These are phyloP conservation scores for Brassica balearica DNA, from an alignment of 441 rosid genomes.

Conservation along the genomic window DNA sequence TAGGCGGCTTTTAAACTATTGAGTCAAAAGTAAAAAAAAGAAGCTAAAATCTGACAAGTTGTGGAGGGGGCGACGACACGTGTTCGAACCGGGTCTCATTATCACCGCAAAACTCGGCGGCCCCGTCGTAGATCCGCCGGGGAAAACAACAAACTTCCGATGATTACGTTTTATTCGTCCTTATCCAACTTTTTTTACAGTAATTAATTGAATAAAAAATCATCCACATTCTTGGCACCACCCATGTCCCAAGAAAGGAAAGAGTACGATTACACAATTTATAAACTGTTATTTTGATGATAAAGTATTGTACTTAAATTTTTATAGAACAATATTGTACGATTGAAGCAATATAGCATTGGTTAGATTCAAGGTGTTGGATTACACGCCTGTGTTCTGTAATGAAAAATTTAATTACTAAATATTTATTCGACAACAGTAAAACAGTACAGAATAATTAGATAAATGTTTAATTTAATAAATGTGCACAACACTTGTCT, in stretches of 20 bases:
- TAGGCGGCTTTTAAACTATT: constrained; percentile 16
- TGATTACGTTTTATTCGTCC: constrained; percentile 34
- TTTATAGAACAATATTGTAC: constrained; percentile 29
- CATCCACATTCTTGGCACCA: constrained; percentile 33
- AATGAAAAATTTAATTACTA: constrained; percentile 9
- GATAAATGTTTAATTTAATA: constrained; percentile 5
- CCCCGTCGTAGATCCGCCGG: constrained; percentile 30
- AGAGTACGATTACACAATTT: constrained; percentile 34
- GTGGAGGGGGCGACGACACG: constrained; percentile 37
- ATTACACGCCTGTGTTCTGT: constrained; percentile 36
- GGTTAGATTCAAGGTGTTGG: constrained; percentile 43
- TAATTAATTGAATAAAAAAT: neutral
- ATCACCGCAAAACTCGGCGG: constrained; percentile 18
- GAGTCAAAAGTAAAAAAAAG: constrained; percentile 7
- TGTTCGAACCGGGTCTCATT: constrained; percentile 1
- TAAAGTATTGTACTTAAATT: constrained; percentile 10
- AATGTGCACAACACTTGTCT: constrained; percentile 36
- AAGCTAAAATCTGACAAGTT: constrained; percentile 19
- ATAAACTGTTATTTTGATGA: constrained; percentile 12
- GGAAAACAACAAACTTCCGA: constrained; percentile 9
- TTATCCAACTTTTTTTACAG: constrained; percentile 31
- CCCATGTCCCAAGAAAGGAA: constrained; percentile 40
- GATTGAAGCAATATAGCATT: constrained; percentile 36
- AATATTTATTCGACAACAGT: constrained; percentile 21
- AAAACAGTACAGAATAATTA: constrained; percentile 34